Conservation (phyloP, 441 rosid genomes). For the Lepidium campestre region DNA sequence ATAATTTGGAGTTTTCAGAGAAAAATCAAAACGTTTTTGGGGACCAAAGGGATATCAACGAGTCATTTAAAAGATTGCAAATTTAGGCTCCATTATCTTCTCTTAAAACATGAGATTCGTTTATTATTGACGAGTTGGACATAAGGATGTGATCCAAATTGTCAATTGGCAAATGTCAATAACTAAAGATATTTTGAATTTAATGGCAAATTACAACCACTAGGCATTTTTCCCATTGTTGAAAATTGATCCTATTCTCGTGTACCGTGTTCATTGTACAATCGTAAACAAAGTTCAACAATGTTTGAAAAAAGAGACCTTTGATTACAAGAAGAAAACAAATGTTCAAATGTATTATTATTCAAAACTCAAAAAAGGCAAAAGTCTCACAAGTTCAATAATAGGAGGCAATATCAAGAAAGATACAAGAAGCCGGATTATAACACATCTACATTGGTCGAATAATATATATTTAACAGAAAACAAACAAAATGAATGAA, state of each 20-base stretch:
- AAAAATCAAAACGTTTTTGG: background rate
- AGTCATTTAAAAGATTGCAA: background rate
- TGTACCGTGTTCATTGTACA: background rate
- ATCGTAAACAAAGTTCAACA: background rate
- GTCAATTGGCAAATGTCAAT: background rate
- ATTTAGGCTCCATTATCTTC: background rate
- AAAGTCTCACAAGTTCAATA: slow-evolving; percentile 19
- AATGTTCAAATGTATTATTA: background rate
- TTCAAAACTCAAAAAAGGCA: slow-evolving; percentile 13
- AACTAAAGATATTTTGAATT: background rate
- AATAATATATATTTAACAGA: slow-evolving; percentile 5
- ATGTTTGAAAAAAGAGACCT: background rate
- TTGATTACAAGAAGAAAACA: background rate
- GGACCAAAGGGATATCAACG: background rate
- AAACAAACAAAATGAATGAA: slow-evolving; percentile 4
- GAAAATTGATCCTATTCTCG: background rate
- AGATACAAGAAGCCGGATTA: slow-evolving; percentile 14
- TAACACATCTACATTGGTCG: slow-evolving; percentile 24
- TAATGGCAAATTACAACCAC: background rate
- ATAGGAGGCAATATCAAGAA: background rate
- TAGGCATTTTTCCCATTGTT: background rate
- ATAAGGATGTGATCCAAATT: background rate
- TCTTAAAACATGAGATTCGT: background rate
- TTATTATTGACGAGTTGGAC: background rate
- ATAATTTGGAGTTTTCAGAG: background rate